These are phyloP conservation scores for Ophioceras dolichostomum DNA, from an alignment of 2,329 filamentous ascomycete genomes.

Conservation along the genomic window DNA sequence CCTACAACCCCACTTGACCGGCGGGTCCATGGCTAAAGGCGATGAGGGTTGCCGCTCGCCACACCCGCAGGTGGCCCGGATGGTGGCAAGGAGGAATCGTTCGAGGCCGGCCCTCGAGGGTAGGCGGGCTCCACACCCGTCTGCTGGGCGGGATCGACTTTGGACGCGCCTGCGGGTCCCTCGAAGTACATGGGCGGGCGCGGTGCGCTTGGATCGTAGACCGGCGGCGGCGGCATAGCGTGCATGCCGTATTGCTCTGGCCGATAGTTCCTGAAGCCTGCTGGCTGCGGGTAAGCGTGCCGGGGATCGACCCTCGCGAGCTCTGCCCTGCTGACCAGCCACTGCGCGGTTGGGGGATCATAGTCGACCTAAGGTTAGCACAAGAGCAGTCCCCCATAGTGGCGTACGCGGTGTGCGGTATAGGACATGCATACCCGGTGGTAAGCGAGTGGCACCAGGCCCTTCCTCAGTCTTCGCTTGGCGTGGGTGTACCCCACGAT, in stretches of 20 bases:
- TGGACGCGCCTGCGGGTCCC: conserved; percentile 33
- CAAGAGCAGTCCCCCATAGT: too few relatives aligned
- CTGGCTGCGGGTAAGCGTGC: conserved; percentile 31
- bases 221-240: conserved; percentile 39
- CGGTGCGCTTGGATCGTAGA: conserved; percentile 41
- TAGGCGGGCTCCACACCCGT: too few relatives aligned
- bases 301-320: conserved; percentile 33
- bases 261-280: conserved; percentile 26
- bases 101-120: too few relatives aligned
- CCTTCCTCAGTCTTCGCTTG: conserved; percentile 50
- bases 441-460: conserved; percentile 53
- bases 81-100: too few relatives aligned
- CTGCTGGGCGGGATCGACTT: conserved; percentile 38
- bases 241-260: conserved; percentile 34
- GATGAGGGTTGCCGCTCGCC: too few relatives aligned
- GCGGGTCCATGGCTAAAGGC: too few relatives aligned
- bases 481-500: conserved; percentile 61
- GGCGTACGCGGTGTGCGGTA: too few relatives aligned
- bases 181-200: conserved; percentile 46
- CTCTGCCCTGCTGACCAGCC: conserved; percentile 34
- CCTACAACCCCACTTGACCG: too few relatives aligned
- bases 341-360: conserved; percentile 22
- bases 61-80: too few relatives aligned
- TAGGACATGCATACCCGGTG: conserved; percentile 43
- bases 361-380: too few relatives aligned